phyloP scores from a whole-genome alignment of 352 stramenopile species.

The Pythium scleroteichum region DNA sequence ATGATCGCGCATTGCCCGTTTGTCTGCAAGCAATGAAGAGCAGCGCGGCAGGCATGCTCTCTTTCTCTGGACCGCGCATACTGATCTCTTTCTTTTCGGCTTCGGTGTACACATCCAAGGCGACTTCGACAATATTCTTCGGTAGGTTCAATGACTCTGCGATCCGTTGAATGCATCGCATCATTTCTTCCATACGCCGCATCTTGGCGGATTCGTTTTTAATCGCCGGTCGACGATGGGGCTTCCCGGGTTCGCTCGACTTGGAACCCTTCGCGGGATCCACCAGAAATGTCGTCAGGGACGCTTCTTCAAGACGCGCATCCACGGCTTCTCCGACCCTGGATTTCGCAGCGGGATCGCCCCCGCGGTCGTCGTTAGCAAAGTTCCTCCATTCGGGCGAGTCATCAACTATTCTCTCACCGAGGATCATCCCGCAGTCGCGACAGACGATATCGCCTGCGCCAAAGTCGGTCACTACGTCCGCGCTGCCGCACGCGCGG shows the following conservation, averaged over 20 bases:
- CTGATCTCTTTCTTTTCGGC: constrained; percentile 65
- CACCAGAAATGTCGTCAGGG: constrained; percentile 72
- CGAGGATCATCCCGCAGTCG: constrained; percentile 81
- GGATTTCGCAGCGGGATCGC: constrained; percentile 77
- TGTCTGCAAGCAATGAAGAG: constrained; percentile 80
- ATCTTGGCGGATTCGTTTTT: constrained; percentile 58
- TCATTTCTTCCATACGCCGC: constrained; percentile 68
- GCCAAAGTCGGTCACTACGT: constrained; percentile 81
- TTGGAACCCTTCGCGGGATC: constrained; percentile 43
- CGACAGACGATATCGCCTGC: constrained; percentile 83
- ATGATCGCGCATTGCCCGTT: constrained; percentile 55
- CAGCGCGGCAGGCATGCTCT: constrained; percentile 64
- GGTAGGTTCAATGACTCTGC: constrained; percentile 62
- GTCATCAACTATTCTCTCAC: constrained; percentile 89
- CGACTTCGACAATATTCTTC: constrained; percentile 72
- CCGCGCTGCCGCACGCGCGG: constrained; percentile 63
- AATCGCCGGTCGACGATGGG: constrained; percentile 63
- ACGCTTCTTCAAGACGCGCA: constrained; percentile 54
- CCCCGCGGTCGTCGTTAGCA: constrained; percentile 86
- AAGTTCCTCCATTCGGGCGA: constrained; percentile 85
- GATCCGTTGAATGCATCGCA: constrained; percentile 68
- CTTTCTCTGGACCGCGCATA: constrained; percentile 63
- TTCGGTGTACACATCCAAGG: constrained; percentile 69
- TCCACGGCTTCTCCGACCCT: constrained; percentile 74
- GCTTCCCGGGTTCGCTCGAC: constrained; percentile 27